phyloP scores from a whole-genome alignment of 495 filamentous ascomycete species.

The Neurospora cerealis region DNA sequence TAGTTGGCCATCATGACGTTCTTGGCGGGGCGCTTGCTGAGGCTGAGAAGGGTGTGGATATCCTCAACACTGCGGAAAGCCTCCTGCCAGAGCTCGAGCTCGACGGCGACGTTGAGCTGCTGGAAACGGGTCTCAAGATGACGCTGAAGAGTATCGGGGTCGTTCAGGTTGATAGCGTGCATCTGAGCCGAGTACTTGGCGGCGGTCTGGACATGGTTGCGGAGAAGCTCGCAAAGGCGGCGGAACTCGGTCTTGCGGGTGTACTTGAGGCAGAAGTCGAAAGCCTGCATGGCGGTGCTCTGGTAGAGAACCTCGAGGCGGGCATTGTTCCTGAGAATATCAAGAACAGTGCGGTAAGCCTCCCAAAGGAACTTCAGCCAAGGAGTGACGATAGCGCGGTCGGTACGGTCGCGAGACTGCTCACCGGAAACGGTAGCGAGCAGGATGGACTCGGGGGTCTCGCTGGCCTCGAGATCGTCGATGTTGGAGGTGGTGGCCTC shows the following conservation, averaged over 20 bases:
- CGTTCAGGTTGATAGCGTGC: constrained; percentile 98
- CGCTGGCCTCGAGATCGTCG: constrained; percentile 91
- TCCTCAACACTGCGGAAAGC: constrained; percentile 98
- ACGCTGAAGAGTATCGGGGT: constrained; percentile 91
- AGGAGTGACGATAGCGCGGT: constrained; percentile 93
- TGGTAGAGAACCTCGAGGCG: constrained; percentile 96
- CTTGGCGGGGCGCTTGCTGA: constrained; percentile 99
- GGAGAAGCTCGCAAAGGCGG: constrained; percentile 90
- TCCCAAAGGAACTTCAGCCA: constrained; percentile 99
- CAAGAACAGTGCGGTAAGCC: constrained; percentile 96
- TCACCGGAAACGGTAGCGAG: constrained; percentile 96
- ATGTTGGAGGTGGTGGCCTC: constrained; percentile 67
- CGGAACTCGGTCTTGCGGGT: constrained; percentile 98
- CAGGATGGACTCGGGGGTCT: constrained; percentile 96
- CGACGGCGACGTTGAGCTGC: constrained; percentile 95
- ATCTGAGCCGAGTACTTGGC: constrained; percentile 98
- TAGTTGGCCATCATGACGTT: constrained; percentile 99
- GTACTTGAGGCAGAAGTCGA: constrained; percentile 97
- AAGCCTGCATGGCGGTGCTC: constrained; percentile 92
- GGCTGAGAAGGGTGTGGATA: constrained; percentile 94
- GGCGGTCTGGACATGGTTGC: constrained; percentile 97
- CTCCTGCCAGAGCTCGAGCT: constrained; percentile 97
- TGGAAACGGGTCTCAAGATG: constrained; percentile 97
- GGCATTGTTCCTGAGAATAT: constrained; percentile 98
- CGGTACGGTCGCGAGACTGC: constrained; percentile 91